Evolutionary conservation across 306 rosid genomes (phyloP).

Genomic region (Medicago lupulina): DNA sequence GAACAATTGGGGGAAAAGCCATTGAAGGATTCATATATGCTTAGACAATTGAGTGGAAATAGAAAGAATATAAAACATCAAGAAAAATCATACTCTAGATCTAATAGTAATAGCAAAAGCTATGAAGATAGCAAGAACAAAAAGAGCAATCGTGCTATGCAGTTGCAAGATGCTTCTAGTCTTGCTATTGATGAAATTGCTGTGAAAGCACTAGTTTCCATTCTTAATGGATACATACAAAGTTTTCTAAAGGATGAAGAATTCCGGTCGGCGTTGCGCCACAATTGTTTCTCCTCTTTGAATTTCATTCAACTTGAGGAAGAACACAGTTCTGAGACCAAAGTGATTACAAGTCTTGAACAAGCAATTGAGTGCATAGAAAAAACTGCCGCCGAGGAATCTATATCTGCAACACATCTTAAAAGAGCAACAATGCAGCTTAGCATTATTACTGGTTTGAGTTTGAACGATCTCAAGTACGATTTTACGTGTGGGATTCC

Average conservation of each 20-base stretch:
- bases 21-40: conserved; percentile 29
- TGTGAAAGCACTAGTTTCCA: conserved; percentile 72
- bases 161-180: conserved; percentile 25
- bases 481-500: conserved; percentile 62
- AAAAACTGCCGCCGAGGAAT: conserved; percentile 54
- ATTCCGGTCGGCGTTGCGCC: conserved; percentile 55
- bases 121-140: conserved; percentile 23
- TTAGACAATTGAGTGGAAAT: conserved; percentile 26
- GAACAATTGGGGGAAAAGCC: conserved; percentile 23
- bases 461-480: conserved; percentile 60
- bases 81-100: conserved; percentile 19
- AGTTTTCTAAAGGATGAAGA: conserved; percentile 67
- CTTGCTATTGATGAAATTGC: conserved; percentile 55
- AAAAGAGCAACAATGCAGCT: conserved; percentile 67
- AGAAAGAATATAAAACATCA: conserved; percentile 15
- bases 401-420: conserved; percentile 52
- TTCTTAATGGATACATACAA: conserved; percentile 65
- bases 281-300: conserved; percentile 63
- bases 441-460: conserved; percentile 72
- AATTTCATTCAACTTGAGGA: conserved; percentile 45
- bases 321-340: conserved; percentile 50
- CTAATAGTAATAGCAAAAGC: conserved; percentile 35
- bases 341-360: conserved; percentile 66
- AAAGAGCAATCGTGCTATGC: conserved; percentile 15
- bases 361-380: conserved; percentile 77